phyloP scores from a whole-genome alignment of 495 filamentous ascomycete species.

The Chaetomium fimeti region DNA sequence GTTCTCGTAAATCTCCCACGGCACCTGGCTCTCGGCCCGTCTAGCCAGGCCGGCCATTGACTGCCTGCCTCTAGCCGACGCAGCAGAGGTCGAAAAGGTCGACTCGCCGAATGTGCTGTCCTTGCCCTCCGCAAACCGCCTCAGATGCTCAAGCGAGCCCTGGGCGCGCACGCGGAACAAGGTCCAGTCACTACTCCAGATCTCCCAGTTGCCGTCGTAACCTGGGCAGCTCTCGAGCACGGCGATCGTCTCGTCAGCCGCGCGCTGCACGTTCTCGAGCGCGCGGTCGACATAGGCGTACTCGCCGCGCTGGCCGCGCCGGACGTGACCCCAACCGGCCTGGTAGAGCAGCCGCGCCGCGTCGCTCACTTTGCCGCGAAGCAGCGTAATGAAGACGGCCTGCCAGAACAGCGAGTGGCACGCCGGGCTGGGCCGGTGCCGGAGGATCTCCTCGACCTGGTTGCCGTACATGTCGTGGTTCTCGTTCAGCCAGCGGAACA shows the following conservation, averaged over 20 bases:
- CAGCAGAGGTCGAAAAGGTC: constrained; percentile 39
- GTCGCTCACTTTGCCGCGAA: constrained; percentile 67
- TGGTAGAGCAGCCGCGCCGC: constrained; percentile 62
- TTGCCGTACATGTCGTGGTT: constrained; percentile 62
- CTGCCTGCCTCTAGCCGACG: constrained; percentile 32
- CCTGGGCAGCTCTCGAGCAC: constrained; percentile 71
- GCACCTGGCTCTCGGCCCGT: constrained; percentile 76
- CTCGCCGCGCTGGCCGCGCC: constrained; percentile 48
- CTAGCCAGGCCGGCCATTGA: constrained; percentile 58
- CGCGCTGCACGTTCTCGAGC: constrained; percentile 68
- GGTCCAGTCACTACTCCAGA: constrained; percentile 71
- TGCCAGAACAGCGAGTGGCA: constrained; percentile 78
- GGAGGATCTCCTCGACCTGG: constrained; percentile 59
- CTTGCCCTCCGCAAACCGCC: constrained; percentile 70
- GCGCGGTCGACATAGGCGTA: constrained; percentile 67
- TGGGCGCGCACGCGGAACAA: constrained; percentile 69
- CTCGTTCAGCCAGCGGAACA: constrained; percentile 75
- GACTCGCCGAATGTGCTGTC: constrained; percentile 45
- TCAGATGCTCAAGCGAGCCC: constrained; percentile 63
- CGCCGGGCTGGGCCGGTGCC: constrained; percentile 65
- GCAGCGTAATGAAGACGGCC: constrained; percentile 60
- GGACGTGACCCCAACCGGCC: constrained; percentile 72
- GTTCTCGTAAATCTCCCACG: constrained; percentile 81
- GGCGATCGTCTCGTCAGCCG: constrained; percentile 60
- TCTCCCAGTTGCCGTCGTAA: constrained; percentile 68